Evolutionary conservation across 805 yeast genomes (phyloP).

Genomic region (Tetrapisispora phaffii): DNA sequence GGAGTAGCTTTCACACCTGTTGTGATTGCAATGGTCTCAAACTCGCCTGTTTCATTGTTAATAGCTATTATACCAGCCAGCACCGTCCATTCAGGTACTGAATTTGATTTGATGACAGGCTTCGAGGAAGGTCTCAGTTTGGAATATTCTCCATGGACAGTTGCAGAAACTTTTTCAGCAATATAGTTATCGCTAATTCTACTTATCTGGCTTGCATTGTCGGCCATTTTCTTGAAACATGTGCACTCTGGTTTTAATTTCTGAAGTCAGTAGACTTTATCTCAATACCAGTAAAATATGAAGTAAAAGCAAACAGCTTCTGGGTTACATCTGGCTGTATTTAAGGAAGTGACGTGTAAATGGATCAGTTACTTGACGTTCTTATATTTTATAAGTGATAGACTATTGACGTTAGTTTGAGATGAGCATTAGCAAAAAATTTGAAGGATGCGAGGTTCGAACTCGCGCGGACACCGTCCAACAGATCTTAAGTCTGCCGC

Average conservation of each 20-base stretch:
- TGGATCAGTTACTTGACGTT: no score
- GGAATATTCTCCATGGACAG: constrained; percentile 23
- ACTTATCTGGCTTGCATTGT: no score
- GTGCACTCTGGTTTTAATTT: no score
- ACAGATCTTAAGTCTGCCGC: constrained; percentile 5
- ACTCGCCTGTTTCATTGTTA: constrained; percentile 10
- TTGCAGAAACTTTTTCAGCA: constrained; percentile 14
- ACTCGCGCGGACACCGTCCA: constrained; percentile 5
- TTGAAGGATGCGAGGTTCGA: constrained; percentile 5
- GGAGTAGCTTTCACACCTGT: constrained; percentile 84
- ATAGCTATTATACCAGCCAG: constrained; percentile 59
- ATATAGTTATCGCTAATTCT: constrained; percentile 1
- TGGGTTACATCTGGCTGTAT: no score
- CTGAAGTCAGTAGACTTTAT: no score
- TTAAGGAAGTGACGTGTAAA: no score
- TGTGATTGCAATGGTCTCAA: constrained; percentile 41
- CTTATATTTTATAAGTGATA: no score
- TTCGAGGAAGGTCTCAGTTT: constrained; percentile 37
- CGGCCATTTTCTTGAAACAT: no score
- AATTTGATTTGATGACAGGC: constrained; percentile 54
- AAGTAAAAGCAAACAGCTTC: no score
- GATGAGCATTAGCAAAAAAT: not conserved
- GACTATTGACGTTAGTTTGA: not conserved
- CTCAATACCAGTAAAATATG: no score
- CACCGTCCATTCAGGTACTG: constrained; percentile 73